phyloP scores from a whole-genome alignment of 352 stramenopile species.

The Halophytophthora batemanensis region DNA sequence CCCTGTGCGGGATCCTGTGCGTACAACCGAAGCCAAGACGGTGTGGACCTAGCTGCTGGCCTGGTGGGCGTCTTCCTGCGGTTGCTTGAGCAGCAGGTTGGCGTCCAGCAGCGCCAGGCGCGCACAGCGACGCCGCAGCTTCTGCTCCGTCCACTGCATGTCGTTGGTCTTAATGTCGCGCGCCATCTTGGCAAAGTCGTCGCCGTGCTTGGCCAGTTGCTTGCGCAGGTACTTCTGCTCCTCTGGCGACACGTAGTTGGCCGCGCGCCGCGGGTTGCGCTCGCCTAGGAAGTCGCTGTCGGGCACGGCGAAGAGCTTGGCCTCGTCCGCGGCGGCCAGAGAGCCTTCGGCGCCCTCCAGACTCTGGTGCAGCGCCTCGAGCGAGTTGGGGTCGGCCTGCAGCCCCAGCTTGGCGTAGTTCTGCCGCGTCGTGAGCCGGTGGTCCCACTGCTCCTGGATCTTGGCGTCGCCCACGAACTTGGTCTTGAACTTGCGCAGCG shows the following conservation, averaged over 20 bases:
- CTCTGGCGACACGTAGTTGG: slow-evolving; percentile 79
- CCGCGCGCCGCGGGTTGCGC: slow-evolving; percentile 59
- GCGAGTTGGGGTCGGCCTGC: slow-evolving; percentile 61
- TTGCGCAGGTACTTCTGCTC: slow-evolving; percentile 75
- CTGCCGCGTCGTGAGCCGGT: slow-evolving; percentile 75
- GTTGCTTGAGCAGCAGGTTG: slow-evolving; percentile 53
- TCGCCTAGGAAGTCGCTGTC: slow-evolving; percentile 79
- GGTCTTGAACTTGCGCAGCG: slow-evolving; percentile 70
- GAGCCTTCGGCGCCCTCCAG: slow-evolving; percentile 41
- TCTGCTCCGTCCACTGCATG: slow-evolving; percentile 79
- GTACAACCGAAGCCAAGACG: slow-evolving; percentile 14
- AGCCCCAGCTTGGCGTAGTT: slow-evolving; percentile 80
- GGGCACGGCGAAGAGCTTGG: slow-evolving; percentile 63
- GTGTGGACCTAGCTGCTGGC: slow-evolving; percentile 9
- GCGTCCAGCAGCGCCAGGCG: slow-evolving; percentile 72
- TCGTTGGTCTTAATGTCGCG: slow-evolving; percentile 84
- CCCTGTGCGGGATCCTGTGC: too few species aligned
- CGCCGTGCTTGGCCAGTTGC: slow-evolving; percentile 65
- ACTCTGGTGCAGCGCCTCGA: slow-evolving; percentile 45
- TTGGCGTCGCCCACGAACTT: slow-evolving; percentile 69
- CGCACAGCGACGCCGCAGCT: slow-evolving; percentile 67
- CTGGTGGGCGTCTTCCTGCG: slow-evolving; percentile 10
- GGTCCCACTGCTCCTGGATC: slow-evolving; percentile 73
- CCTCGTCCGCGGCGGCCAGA: slow-evolving; percentile 50
- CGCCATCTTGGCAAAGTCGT: slow-evolving; percentile 76